Conservation (phyloP, 129 eudicot species). For the Flaveria linearis region DNA sequence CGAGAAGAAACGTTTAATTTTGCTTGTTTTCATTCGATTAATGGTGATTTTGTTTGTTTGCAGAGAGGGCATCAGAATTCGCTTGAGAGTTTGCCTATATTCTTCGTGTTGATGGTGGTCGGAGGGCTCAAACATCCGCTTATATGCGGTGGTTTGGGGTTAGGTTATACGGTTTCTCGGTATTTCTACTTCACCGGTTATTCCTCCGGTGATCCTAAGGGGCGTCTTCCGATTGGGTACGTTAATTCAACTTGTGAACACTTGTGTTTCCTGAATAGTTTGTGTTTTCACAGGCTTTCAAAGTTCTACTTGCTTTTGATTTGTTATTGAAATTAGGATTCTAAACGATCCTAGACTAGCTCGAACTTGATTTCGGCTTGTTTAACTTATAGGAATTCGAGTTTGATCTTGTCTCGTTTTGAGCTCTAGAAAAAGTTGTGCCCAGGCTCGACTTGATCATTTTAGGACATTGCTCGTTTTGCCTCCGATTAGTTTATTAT, state of each 20-base stretch:
- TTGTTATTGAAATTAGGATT: neutral
- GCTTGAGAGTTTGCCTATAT: conserved; percentile 64
- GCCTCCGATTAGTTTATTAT: too few relatives aligned
- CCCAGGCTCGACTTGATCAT: too few relatives aligned
- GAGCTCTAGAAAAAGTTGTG: too few relatives aligned
- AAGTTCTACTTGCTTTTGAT: neutral
- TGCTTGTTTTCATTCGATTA: neutral
- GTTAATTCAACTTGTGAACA: conserved; percentile 3
- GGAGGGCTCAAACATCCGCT: conserved; percentile 79
- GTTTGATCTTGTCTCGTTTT: too few relatives aligned
- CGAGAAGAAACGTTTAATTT: neutral
- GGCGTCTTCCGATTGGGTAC: conserved; percentile 73
- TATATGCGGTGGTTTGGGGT: conserved; percentile 52
- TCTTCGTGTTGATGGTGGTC: conserved; percentile 56
- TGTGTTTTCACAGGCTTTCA: too few relatives aligned
- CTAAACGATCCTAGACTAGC: too few relatives aligned
- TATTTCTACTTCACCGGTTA: conserved; percentile 86
- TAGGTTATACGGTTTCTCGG: conserved; percentile 46
- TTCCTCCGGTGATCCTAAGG: conserved; percentile 68
- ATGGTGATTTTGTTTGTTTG: conserved; percentile 28
- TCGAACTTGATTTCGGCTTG: too few relatives aligned
- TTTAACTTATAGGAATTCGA: too few relatives aligned
- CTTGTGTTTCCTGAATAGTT: neutral
- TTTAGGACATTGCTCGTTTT: too few relatives aligned
- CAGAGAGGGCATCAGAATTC: conserved; percentile 99